These are phyloP conservation scores for Striga hermonthica DNA, from an alignment of 305 asterid species.

Conservation along the genomic window DNA sequence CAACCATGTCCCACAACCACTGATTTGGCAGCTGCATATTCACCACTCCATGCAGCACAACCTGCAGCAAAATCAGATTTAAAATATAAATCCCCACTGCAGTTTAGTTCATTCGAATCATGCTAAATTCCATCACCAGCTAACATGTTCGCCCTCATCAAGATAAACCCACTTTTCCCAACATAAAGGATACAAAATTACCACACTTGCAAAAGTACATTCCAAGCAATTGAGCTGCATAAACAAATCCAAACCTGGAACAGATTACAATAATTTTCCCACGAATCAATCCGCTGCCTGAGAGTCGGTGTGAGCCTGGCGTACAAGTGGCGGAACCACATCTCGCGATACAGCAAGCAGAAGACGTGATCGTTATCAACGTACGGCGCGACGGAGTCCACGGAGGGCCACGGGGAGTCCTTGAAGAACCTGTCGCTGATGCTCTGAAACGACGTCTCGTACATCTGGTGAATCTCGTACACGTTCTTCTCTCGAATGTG, in stretches of 20 bases:
- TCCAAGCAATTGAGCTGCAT: neutral
- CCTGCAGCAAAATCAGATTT: conserved; percentile 43
- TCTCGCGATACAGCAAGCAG: conserved; percentile 88
- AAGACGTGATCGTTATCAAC: conserved; percentile 91
- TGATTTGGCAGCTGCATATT: conserved; percentile 98
- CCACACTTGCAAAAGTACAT: no score
- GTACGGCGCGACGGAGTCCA: conserved; percentile 72
- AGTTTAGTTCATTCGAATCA: conserved; percentile 1
- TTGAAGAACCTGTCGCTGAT: conserved; percentile 86
- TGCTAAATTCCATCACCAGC: neutral
- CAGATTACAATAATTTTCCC: conserved; percentile 87
- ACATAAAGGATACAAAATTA: no score
- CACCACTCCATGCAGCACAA: conserved; percentile 90
- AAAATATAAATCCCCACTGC: conserved; percentile 2
- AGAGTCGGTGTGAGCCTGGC: conserved; percentile 82
- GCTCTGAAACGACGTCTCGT: conserved; percentile 78
- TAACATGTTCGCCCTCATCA: no score
- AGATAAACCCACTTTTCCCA: no score
- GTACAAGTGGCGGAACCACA: conserved; percentile 91
- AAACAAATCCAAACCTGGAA: conserved; percentile 52
- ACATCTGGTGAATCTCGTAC: conserved; percentile 94
- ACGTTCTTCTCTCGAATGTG: conserved; percentile 92
- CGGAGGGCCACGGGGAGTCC: conserved; percentile 90
- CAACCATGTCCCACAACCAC: conserved; percentile 99
- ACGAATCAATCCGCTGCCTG: conserved; percentile 79